phyloP scores from a whole-genome alignment of 192 early-diverging fungal genomes.

The Chytriomyces confervae region DNA sequence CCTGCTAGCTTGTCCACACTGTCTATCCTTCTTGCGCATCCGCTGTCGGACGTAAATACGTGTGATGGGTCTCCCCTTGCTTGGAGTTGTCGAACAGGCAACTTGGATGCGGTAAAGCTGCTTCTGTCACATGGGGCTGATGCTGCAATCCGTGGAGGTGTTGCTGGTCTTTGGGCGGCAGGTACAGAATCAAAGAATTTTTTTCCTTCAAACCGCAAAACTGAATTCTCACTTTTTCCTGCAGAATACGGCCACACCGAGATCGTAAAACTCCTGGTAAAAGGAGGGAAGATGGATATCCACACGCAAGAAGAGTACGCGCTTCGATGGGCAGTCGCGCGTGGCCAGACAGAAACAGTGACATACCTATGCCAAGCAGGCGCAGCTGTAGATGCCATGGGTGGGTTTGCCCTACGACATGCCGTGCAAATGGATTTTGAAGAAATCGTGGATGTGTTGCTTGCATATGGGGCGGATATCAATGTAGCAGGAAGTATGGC shows the following conservation, averaged over 20 bases:
- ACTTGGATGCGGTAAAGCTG: conserved; percentile 16
- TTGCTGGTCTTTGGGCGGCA: conserved; percentile 24
- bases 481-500: not conserved
- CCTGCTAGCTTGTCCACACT: conserved; percentile 10
- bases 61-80: conserved; percentile 26
- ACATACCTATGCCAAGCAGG: conserved; percentile 17
- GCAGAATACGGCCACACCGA: conserved; percentile 27
- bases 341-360: conserved; percentile 33
- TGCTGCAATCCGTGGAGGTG: not conserved
- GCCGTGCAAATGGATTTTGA: conserved; percentile 29
- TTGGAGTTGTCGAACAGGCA: conserved; percentile 19
- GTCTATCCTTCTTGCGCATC: conserved; percentile 10
- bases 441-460: conserved; percentile 21
- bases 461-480: conserved; percentile 16
- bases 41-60: conserved; percentile 19
- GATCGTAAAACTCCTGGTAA: conserved; percentile 8
- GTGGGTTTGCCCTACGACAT: conserved; percentile 26
- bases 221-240: not conserved
- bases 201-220: not conserved
- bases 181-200: not conserved
- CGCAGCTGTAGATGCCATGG: conserved; percentile 33
- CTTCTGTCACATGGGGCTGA: conserved; percentile 18
- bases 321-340: conserved; percentile 30
- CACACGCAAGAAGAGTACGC: conserved; percentile 34
- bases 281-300: conserved; percentile 22